Evolutionary conservation across 1,284 basidiomycete genomes (phyloP).

Genomic region (Tylopilus sp.): DNA sequence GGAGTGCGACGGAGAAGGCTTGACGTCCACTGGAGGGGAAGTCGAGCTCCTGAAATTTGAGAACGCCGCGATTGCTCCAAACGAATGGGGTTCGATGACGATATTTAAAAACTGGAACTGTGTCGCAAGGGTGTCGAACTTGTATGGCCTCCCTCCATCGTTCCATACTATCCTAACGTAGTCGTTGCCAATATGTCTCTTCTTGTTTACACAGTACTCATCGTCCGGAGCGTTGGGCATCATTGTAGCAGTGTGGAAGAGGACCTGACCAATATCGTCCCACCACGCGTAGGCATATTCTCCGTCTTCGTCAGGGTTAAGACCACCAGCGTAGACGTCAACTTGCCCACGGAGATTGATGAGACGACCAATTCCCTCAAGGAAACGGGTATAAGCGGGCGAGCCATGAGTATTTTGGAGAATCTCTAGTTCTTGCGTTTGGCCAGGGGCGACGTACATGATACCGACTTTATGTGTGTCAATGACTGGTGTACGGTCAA

Average conservation of each 20-base stretch:
- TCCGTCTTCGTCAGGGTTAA: slow-evolving; percentile 84
- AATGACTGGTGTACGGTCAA: slow-evolving; percentile 90
- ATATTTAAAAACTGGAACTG: slow-evolving; percentile 98
- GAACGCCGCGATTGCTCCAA: slow-evolving; percentile 75
- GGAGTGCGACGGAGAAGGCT: slow-evolving; percentile 22
- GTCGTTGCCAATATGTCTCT: slow-evolving; percentile 92
- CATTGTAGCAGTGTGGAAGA: slow-evolving; percentile 95
- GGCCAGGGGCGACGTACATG: slow-evolving; percentile 91
- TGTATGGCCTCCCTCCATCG: slow-evolving; percentile 83
- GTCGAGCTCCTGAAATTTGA: slow-evolving; percentile 44
- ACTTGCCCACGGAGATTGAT: slow-evolving; percentile 88
- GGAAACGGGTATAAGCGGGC: slow-evolving; percentile 88
- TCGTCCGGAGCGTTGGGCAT: slow-evolving; percentile 83
- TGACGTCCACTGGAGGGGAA: slow-evolving; percentile 13
- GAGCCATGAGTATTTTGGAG: slow-evolving; percentile 90
- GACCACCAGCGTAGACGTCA: slow-evolving; percentile 91
- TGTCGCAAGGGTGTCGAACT: slow-evolving; percentile 86
- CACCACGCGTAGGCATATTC: slow-evolving; percentile 98
- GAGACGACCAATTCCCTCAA: slow-evolving; percentile 84
- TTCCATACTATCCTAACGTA: slow-evolving; percentile 96
- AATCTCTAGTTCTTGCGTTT: slow-evolving; percentile 82
- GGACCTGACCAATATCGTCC: slow-evolving; percentile 94
- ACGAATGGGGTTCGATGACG: slow-evolving; percentile 90
- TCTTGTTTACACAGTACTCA: slow-evolving; percentile 75
- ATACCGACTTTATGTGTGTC: slow-evolving; percentile 98